Conservation (phyloP, 78 protist species). For the Pigoraptor vietnamica region DNA sequence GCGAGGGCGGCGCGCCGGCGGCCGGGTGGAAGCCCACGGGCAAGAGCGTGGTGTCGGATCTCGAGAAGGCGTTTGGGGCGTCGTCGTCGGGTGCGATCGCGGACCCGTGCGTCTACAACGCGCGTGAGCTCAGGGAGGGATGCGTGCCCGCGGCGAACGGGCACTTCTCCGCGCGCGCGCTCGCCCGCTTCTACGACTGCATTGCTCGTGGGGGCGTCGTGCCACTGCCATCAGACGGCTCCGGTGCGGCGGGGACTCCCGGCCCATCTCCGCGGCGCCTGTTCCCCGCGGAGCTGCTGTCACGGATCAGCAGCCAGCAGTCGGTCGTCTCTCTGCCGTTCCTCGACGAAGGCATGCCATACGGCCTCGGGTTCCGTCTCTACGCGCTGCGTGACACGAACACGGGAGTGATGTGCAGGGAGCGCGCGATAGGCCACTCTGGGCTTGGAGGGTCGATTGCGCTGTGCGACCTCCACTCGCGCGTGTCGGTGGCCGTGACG, state of each 20-base stretch:
- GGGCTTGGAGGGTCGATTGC: neutral
- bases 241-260: too few relatives aligned
- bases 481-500: neutral
- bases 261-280: neutral
- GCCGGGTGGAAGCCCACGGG: too few relatives aligned
- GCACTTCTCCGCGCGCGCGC: slow-evolving; percentile 14
- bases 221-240: too few relatives aligned
- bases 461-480: neutral
- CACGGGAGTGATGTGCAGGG: neutral
- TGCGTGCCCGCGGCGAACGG: slow-evolving; percentile 23
- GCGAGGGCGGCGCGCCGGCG: too few relatives aligned
- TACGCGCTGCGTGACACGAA: neutral
- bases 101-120: slow-evolving; percentile 10
- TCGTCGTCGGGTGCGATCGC: too few relatives aligned
- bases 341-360: neutral
- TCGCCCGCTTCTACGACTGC: neutral
- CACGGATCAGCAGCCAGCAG: neutral
- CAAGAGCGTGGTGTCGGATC: too few relatives aligned
- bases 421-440: neutral
- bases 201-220: neutral
- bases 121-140: neutral
- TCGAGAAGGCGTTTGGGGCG: too few relatives aligned
- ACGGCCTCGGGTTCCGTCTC: neutral
- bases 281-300: neutral
- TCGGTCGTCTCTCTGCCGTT: neutral